Percentiles rank a stretch among this genome's conserved stretches.
Conservation (phyloP, 2,329 filamentous ascomycete species). For the Fusarium napiforme region DNA sequence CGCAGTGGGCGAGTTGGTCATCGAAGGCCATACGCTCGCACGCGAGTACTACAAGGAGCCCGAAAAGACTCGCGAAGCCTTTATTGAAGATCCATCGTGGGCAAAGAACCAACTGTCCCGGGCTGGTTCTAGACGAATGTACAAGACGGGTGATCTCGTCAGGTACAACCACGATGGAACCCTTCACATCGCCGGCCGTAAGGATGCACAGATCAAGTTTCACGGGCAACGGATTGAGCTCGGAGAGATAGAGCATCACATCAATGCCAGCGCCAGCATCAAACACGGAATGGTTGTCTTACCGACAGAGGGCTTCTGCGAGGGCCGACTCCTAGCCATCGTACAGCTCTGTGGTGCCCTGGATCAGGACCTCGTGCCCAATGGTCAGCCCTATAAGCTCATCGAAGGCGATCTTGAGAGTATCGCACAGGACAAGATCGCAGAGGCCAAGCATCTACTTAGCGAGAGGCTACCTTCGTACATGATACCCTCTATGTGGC, state of each 20-base stretch:
- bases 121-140: conserved; percentile 3
- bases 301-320: conserved; percentile 25
- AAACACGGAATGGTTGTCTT: conserved; percentile 39
- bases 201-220: conserved; percentile 49
- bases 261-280: conserved; percentile 32
- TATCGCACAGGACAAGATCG: neutral
- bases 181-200: conserved; percentile 42
- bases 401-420: conserved; percentile 5
- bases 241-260: conserved; percentile 47
- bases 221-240: conserved; percentile 50
- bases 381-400: conserved; percentile 22
- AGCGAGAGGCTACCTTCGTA: conserved; percentile 28
- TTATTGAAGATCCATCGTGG: conserved; percentile 40
- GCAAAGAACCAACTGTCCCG: neutral
- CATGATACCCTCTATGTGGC: conserved; percentile 41
- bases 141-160: conserved; percentile 41
- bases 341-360: conserved; percentile 17
- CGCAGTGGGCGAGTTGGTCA: conserved; percentile 49
- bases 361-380: conserved; percentile 13
- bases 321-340: conserved; percentile 25
- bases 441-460: conserved; percentile 29
- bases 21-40: conserved; percentile 56
- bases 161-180: conserved; percentile 44
- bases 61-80: conserved; percentile 47
- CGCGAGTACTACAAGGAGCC: conserved; percentile 60